Evolutionary conservation across 768 basidiomycete species (phyloP).

Genomic region (Tricholoma sp.): DNA sequence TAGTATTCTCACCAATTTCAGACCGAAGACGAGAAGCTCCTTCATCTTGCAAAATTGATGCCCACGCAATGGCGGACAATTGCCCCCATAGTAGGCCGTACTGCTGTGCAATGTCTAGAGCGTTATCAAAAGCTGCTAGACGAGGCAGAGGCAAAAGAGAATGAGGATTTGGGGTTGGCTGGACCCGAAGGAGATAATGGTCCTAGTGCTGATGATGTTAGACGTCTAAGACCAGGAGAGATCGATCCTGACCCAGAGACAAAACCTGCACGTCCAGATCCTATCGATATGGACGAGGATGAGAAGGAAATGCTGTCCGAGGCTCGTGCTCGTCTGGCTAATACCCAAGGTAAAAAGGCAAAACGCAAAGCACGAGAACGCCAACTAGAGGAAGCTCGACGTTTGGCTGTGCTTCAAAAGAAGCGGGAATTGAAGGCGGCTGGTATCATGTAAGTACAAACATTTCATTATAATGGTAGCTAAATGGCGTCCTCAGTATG

Average conservation of each 20-base stretch:
- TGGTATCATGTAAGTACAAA: constrained; percentile 77
- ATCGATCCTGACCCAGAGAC: constrained; percentile 99
- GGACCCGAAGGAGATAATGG: constrained; percentile 78
- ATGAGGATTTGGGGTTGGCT: constrained; percentile 86
- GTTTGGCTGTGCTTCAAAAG: constrained; percentile 94
- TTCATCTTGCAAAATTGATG: constrained; percentile 98
- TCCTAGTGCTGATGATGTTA: constrained; percentile 89
- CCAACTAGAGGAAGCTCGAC: constrained; percentile 92
- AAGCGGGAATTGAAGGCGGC: constrained; percentile 97
- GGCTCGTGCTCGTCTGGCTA: constrained; percentile 94
- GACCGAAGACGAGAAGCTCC: constrained; percentile 97
- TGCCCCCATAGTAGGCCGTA: constrained; percentile 95
- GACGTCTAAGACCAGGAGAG: constrained; percentile 88
- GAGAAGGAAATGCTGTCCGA: constrained; percentile 99
- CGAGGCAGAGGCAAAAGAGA: constrained; percentile 95
- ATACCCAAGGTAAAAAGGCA: constrained; percentile 99
- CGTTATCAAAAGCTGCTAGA: constrained; percentile 97
- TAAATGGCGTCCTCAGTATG: constrained; percentile 46
- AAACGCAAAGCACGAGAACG: constrained; percentile 98
- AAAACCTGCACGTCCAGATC: constrained; percentile 96
- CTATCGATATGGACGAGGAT: constrained; percentile 99
- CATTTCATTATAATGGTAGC: not conserved
- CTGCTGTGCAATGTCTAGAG: constrained; percentile 96
- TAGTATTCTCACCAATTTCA: constrained; percentile 24
- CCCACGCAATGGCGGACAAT: constrained; percentile 99